Conservation (phyloP, 106 monocot genomes). For the Dendrobium chrysotoxum region DNA sequence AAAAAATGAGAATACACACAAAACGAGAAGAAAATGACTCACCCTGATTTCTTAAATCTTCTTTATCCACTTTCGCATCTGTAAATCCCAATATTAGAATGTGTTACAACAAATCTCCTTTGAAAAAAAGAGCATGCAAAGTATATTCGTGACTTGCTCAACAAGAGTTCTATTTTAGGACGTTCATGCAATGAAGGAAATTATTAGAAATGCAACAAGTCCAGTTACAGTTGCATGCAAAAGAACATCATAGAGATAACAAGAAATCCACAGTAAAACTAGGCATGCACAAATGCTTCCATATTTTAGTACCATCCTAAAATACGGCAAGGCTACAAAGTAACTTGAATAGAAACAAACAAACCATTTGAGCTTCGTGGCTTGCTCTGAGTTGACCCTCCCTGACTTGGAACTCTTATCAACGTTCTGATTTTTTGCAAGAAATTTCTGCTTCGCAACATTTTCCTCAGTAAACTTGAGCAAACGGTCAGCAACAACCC, state of each 20-base stretch:
- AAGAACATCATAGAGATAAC: background rate
- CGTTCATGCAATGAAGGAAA: background rate
- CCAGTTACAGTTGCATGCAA: background rate
- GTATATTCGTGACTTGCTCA: background rate
- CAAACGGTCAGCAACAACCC: slow-evolving; percentile 71
- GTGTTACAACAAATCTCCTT: background rate
- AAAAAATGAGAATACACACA: slow-evolving; percentile 2
- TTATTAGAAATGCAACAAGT: background rate
- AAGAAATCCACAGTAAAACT: background rate
- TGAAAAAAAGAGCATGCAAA: background rate
- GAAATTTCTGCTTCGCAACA: slow-evolving; percentile 49
- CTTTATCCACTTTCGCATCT: slow-evolving; percentile 65
- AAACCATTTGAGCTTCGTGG: slow-evolving; percentile 67
- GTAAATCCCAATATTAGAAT: slow-evolving; percentile 15
- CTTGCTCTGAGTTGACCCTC: slow-evolving; percentile 55
- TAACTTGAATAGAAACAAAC: slow-evolving; percentile 12
- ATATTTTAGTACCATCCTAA: background rate
- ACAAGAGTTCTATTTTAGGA: background rate
- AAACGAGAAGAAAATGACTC: slow-evolving; percentile 7
- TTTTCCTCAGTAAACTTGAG: slow-evolving; percentile 75
- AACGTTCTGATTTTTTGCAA: slow-evolving; percentile 41
- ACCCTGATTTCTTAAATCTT: slow-evolving; percentile 40
- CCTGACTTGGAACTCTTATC: slow-evolving; percentile 67
- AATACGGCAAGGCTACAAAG: background rate
- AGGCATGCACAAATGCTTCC: background rate